phyloP scores from a whole-genome alignment of 495 filamentous ascomycete genomes.

The Penicillium dipodomyicola region DNA sequence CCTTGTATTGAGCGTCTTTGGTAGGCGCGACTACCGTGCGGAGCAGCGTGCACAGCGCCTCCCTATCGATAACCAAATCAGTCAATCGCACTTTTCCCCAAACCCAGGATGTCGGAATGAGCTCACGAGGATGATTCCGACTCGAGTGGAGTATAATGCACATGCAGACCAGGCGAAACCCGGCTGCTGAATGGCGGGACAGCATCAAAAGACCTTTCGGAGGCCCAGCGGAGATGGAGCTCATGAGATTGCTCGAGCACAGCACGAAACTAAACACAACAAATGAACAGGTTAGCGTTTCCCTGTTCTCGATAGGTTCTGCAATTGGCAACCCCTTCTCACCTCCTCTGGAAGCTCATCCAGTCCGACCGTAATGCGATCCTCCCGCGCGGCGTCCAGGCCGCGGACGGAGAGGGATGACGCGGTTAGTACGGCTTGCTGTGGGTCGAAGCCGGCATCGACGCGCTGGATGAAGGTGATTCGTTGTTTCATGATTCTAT shows the following conservation, averaged over 20 bases:
- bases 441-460: conserved; percentile 58
- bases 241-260: conserved; percentile 67
- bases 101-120: conserved; percentile 1
- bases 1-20: conserved; percentile 30
- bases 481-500: conserved; percentile 69
- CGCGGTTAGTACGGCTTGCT: conserved; percentile 52
- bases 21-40: conserved; percentile 55
- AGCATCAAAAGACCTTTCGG: conserved; percentile 51
- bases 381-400: conserved; percentile 69
- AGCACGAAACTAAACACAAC: conserved; percentile 48
- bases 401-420: conserved; percentile 50
- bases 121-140: conserved; percentile 42
- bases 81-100: conserved; percentile 1
- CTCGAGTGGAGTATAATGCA: conserved; percentile 65
- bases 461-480: conserved; percentile 73
- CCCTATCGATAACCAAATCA: conserved; percentile 36
- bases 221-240: conserved; percentile 79
- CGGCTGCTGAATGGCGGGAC: conserved; percentile 70
- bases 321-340: conserved; percentile 8
- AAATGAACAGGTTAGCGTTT: conserved; percentile 1
- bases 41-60: conserved; percentile 60
- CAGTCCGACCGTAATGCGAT: conserved; percentile 69
- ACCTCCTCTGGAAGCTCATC: conserved; percentile 73
- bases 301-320: background rate
- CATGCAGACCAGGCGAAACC: conserved; percentile 77